Conservation (phyloP, 345 rosid species). For the Limnanthes douglasii region DNA sequence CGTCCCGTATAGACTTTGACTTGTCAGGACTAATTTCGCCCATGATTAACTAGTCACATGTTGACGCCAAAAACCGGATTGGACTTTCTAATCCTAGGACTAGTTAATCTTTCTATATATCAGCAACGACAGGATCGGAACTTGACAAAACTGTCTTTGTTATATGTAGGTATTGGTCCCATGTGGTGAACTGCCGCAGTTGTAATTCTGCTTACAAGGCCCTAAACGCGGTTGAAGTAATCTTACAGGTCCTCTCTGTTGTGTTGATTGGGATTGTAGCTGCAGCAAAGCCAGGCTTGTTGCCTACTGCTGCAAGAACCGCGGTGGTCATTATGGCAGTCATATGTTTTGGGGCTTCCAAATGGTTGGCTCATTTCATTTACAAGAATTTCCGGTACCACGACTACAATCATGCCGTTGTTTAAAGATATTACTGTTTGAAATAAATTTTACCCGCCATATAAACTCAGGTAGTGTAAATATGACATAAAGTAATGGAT, state of each 20-base stretch:
- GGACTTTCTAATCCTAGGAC: not conserved
- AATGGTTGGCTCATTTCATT: slow-evolving; percentile 60
- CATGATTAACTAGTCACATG: no score
- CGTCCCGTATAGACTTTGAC: not conserved
- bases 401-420: slow-evolving; percentile 64
- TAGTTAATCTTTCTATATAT: not conserved
- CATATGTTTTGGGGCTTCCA: slow-evolving; percentile 52
- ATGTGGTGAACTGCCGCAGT: slow-evolving; percentile 70
- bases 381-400: slow-evolving; percentile 59
- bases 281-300: slow-evolving; percentile 21
- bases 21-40: not conserved
- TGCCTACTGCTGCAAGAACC: slow-evolving; percentile 29
- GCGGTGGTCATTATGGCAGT: slow-evolving; percentile 27
- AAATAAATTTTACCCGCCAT: no score
- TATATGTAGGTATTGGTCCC: slow-evolving; percentile 59
- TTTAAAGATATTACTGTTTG: no score
- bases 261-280: slow-evolving; percentile 42
- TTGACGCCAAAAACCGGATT: no score
- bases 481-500: no score
- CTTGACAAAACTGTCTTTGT: not conserved
- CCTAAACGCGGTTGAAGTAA: slow-evolving; percentile 43
- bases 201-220: slow-evolving; percentile 46
- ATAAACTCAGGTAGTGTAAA: no score
- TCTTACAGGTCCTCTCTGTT: slow-evolving; percentile 37
- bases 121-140: not conserved